phyloP scores from a whole-genome alignment of 2,329 filamentous ascomycete species.

The Aureobasidium vineae region DNA sequence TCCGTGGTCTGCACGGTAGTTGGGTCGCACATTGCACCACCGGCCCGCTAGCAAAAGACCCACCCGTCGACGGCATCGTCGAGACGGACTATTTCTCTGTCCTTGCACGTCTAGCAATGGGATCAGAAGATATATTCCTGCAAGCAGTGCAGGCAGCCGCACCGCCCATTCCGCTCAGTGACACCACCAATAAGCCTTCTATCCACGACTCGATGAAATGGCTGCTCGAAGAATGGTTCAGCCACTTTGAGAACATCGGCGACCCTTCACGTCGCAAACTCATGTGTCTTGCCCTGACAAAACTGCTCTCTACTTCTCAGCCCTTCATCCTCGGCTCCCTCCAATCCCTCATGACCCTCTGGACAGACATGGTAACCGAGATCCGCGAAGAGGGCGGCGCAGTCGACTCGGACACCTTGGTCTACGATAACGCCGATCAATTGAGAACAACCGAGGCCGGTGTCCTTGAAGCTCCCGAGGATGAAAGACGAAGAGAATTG shows the following conservation, averaged over 20 bases:
- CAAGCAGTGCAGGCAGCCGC: conserved; percentile 48
- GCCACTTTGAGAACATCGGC: conserved; percentile 65
- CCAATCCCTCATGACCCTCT: conserved; percentile 72
- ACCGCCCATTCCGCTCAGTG: conserved; percentile 19
- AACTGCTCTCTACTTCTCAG: conserved; percentile 64
- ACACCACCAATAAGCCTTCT: conserved; percentile 15
- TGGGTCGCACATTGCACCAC: conserved; percentile 75
- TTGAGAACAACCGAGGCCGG: conserved; percentile 28
- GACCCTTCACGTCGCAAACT: conserved; percentile 67
- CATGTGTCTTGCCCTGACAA: conserved; percentile 68
- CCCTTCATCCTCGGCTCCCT: conserved; percentile 49
- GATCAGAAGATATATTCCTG: conserved; percentile 67
- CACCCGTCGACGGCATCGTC: conserved; percentile 69
- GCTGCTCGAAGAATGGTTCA: conserved; percentile 63
- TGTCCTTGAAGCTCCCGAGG: conserved; percentile 46
- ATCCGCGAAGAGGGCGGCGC: conserved; percentile 59
- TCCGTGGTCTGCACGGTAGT: conserved; percentile 45
- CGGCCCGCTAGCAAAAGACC: conserved; percentile 70
- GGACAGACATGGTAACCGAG: conserved; percentile 68
- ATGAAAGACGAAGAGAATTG: conserved; percentile 50
- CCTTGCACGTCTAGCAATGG: conserved; percentile 72
- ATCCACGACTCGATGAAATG: conserved; percentile 45
- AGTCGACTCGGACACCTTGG: conserved; percentile 41
- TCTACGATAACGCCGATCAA: conserved; percentile 39
- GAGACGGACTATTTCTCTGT: conserved; percentile 85